Evolutionary conservation across 2,329 filamentous ascomycete species (phyloP).

Genomic region (Trichoderma afroharzianum): DNA sequence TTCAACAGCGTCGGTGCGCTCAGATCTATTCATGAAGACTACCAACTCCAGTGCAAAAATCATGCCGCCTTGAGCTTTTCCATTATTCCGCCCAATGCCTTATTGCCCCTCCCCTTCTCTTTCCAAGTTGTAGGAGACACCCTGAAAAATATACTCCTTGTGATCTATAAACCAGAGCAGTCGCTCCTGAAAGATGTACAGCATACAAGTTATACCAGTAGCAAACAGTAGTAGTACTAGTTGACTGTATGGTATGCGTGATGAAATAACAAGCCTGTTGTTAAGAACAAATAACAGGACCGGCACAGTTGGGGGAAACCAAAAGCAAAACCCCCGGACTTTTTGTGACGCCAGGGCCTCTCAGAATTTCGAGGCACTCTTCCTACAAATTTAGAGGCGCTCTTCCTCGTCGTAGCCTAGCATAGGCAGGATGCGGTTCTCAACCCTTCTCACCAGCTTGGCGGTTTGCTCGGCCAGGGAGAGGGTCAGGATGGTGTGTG

Average conservation of each 20-base stretch:
- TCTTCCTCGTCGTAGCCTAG: constrained; percentile 28
- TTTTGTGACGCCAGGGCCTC: not conserved
- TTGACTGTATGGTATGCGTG: not conserved
- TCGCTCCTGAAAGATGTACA: constrained; percentile 11
- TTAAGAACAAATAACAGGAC: not conserved
- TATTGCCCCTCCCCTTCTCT: not conserved
- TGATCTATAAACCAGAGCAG: constrained; percentile 18
- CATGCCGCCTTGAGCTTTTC: constrained; percentile 15
- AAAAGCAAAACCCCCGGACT: not conserved
- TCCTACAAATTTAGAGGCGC: constrained; percentile 6
- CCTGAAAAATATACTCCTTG: constrained; percentile 10
- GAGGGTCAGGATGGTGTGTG: constrained; percentile 91
- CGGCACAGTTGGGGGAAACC: not conserved
- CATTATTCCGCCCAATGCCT: not conserved
- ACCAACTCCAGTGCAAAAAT: constrained; percentile 21
- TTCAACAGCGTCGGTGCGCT: constrained; percentile 9
- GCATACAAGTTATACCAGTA: not conserved
- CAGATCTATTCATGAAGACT: constrained; percentile 16
- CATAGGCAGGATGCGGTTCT: constrained; percentile 53
- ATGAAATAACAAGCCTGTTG: not conserved
- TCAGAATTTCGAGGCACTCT: not conserved
- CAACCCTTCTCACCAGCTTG: constrained; percentile 79
- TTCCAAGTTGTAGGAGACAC: not conserved
- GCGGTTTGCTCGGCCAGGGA: constrained; percentile 96
- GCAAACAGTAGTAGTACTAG: not conserved